Base-by-base conservation (phyloP, 352 stramenopile genomes). In the Globisporangium nagaii region DNA sequence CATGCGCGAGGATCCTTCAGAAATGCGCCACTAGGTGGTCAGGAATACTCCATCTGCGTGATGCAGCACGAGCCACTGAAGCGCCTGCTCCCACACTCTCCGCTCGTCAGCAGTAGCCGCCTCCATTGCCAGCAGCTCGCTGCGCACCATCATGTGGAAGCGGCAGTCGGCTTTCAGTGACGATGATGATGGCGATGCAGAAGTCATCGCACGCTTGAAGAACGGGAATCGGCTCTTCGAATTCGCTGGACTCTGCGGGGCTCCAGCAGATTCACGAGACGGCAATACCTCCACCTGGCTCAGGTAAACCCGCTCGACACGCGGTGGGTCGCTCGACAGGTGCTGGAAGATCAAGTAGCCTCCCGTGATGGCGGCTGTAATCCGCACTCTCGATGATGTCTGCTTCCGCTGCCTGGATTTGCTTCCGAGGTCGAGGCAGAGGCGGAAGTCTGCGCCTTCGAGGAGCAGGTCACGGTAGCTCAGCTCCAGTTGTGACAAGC, bases 321-420 rank as follows among this genome's bases (percentile, higher is more conserved):
- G 12, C 10, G 50, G 44, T 47, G 61, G 13, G 36, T 63, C 20
- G 22, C 44, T 61, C 32, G 53, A 39, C 47, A 75, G 41, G 12
- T 70, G 65, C 4, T 63, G 68, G 37, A 84, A 71, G 12, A 84
- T 17, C 10, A 84, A 41, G 53, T 80, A 80, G 24, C 71, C 62
- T 17, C 63, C 62, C 41, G 54, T 74, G 22, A 65, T 46, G 19
- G 68, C 61, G 19, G 76, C 46, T 8, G 65, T 71, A 25, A 81
- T 53, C 30, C 58, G 52, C 25, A 84, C 54, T 34, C 74, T 65
- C n/a, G n/a, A n/a, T n/a, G n/a, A n/a, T 30, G 55, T 49, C 27
- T 62, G 63, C 10, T 64, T 71, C 1, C 62, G 53, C 48, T 24
- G 42, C 42, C 22, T 48, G 3, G 4, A 5, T 24, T 37, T 37